Evolutionary conservation across 2,329 filamentous ascomycete species (phyloP).

Genomic region (Akanthomyces lecanii): DNA sequence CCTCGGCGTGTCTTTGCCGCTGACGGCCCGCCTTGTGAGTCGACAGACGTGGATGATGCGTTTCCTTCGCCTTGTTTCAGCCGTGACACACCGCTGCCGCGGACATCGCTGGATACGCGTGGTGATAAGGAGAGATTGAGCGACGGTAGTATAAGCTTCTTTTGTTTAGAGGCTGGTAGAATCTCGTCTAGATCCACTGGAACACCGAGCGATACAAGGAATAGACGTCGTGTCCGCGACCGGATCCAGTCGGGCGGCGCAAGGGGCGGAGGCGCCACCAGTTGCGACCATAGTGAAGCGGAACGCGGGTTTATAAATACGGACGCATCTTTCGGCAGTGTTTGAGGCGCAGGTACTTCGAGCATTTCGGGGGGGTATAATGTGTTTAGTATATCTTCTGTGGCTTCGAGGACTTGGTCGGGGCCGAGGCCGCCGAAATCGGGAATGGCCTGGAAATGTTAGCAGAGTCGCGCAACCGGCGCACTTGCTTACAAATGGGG

Average conservation of each 20-base stretch:
- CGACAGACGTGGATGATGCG: constrained; percentile 54
- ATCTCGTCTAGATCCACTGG: constrained; percentile 97
- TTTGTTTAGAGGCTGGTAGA: constrained; percentile 92
- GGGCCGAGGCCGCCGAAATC: constrained; percentile 60
- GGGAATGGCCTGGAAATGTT: constrained; percentile 53
- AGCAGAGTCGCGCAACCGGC: not conserved
- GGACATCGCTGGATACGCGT: constrained; percentile 52
- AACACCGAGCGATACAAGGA: constrained; percentile 91
- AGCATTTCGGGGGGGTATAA: constrained; percentile 60
- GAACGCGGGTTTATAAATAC: constrained; percentile 83
- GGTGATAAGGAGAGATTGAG: constrained; percentile 63
- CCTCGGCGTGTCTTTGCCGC: constrained; percentile 44
- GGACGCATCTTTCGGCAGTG: constrained; percentile 51
- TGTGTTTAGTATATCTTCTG: constrained; percentile 62
- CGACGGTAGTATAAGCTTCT: constrained; percentile 91
- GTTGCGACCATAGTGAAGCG: constrained; percentile 90
- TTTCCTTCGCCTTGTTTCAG: constrained; percentile 47
- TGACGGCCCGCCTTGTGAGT: constrained; percentile 53
- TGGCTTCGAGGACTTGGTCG: constrained; percentile 56
- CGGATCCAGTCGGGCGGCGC: constrained; percentile 98
- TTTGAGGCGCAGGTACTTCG: constrained; percentile 46
- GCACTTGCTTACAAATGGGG: constrained; percentile 43
- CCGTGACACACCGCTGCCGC: constrained; percentile 38
- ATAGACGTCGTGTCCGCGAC: constrained; percentile 87
- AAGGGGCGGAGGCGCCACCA: constrained; percentile 88